Percentiles rank a stretch among this genome's conserved stretches.
phyloP scores from a whole-genome alignment of 768 basidiomycete genomes.

The Crucibulum laeve region DNA sequence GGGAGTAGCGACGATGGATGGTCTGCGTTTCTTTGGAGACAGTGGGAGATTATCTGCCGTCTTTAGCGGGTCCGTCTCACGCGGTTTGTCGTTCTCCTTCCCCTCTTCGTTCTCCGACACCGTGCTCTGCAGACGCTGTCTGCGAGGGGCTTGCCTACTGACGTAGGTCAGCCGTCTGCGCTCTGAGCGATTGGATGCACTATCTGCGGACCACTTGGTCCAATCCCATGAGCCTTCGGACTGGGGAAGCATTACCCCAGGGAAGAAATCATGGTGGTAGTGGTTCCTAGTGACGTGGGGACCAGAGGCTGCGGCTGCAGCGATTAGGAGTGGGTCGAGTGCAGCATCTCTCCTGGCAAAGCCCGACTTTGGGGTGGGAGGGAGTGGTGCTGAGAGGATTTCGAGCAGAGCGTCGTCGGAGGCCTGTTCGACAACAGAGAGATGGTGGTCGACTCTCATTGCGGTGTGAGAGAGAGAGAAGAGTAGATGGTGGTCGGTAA shows the following conservation, averaged over 20 bases:
- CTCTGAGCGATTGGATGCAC: slow-evolving; percentile 28
- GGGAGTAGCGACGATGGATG: slow-evolving; percentile 23
- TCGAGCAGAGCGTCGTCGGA: slow-evolving; percentile 66
- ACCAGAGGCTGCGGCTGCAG: slow-evolving; percentile 69
- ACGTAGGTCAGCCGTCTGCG: slow-evolving; percentile 55
- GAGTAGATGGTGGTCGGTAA: slow-evolving; percentile 6
- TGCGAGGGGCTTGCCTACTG: slow-evolving; percentile 74
- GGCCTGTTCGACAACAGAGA: slow-evolving; percentile 14
- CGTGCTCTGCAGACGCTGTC: slow-evolving; percentile 39
- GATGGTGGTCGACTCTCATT: slow-evolving; percentile 17
- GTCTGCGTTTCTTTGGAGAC: slow-evolving; percentile 34
- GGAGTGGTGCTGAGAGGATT: slow-evolving; percentile 51
- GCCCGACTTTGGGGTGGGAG: slow-evolving; percentile 30
- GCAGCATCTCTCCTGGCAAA: slow-evolving; percentile 65
- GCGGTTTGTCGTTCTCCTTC: slow-evolving; percentile 49
- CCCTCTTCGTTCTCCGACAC: slow-evolving; percentile 24
- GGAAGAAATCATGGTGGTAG: slow-evolving; percentile 77
- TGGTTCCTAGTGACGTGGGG: slow-evolving; percentile 83
- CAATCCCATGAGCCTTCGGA: slow-evolving; percentile 54
- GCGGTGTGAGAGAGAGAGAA: slow-evolving; percentile 12
- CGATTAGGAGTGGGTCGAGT: slow-evolving; percentile 76
- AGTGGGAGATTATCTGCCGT: slow-evolving; percentile 33
- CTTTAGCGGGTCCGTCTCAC: slow-evolving; percentile 32
- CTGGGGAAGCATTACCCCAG: slow-evolving; percentile 47
- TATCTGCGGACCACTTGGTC: slow-evolving; percentile 50